Evolutionary conservation across 2,329 filamentous ascomycete species (phyloP), one percentile per base, ranked within the genome.

Genomic region (Apiospora phragmitis): DNA sequence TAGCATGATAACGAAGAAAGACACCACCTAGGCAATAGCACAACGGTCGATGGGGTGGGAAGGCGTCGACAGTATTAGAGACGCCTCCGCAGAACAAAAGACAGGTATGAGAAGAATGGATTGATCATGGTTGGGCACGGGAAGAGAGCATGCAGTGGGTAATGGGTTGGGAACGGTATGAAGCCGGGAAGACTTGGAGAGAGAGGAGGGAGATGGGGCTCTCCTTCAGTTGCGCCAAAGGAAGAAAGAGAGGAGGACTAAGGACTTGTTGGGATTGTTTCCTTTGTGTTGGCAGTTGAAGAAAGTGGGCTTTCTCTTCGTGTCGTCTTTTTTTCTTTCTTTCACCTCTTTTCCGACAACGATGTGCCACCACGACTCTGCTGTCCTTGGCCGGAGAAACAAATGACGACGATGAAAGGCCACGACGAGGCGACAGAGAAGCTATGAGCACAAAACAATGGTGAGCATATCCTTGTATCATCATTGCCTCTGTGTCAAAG

Each of bases 261-360:
- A 70, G 69, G 69, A 51, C 71, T 70, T 72, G 71, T 68, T 70
- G 47, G 69, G n/a, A 67, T 72, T 72, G 71, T 72, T 47, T 49
- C 42, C 68, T 71, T 71, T 71, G 70, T 70, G 65, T 38, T 38
- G 32, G 29, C 32, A 38, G 55, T 62, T 62, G 55, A 62, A 6
- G 32, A 62, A 62, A 62, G 55, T 62, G 55, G 55, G 55, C 32
- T 68, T 43, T 18, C 38, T 62, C 24, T 71, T 69, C 70, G 71
- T 66, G 47, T 38, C 24, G 42, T 55, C 51, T 18, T 35, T 59
- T 59, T 59, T 59, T 35, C 18, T 59, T 9, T 35, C 29, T 59
- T 35, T 62, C 32, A 38, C 55, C 32, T 35, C 32, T 62, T 11
- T 62, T n/a, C 29, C 55, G 38, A 38, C 55, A 62, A 62, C 55